Conservation (phyloP, 2,329 filamentous ascomycete genomes). For the Karstenula rhodostoma region DNA sequence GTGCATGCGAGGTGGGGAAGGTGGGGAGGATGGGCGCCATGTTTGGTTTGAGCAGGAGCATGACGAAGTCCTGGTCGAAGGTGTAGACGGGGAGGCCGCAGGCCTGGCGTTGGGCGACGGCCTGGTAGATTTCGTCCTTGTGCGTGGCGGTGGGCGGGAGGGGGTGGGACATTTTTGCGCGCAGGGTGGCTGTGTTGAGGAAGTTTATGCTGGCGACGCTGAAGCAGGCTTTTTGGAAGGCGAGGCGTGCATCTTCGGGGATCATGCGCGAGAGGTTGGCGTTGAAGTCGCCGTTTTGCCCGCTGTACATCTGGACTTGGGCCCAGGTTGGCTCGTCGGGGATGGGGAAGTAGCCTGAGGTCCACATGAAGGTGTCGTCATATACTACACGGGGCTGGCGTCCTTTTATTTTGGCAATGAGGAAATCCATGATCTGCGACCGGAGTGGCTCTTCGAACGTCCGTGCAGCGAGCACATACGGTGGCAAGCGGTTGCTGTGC, state of each 20-base stretch:
- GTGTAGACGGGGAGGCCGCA: slow-evolving; percentile 28
- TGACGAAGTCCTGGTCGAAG: slow-evolving; percentile 39
- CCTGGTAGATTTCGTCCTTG: slow-evolving; percentile 33
- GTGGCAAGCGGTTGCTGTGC: slow-evolving; percentile 29
- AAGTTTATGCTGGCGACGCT: slow-evolving; percentile 35
- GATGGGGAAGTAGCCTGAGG: slow-evolving; percentile 38
- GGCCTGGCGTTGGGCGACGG: slow-evolving; percentile 29
- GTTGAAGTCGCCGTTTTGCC: slow-evolving; percentile 30
- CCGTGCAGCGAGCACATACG: slow-evolving; percentile 37
- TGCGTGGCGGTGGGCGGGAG: slow-evolving; percentile 26
- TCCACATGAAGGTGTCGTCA: slow-evolving; percentile 27
- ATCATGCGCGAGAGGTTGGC: slow-evolving; percentile 32
- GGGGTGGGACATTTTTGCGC: slow-evolving; percentile 19
- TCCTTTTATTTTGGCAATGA: slow-evolving; percentile 36
- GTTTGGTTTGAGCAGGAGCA: slow-evolving; percentile 30
- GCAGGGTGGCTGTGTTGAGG: slow-evolving; percentile 27
- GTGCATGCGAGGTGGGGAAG: background rate
- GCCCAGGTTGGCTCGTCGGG: slow-evolving; percentile 29
- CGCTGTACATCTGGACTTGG: slow-evolving; percentile 34
- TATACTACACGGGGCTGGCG: slow-evolving; percentile 21
- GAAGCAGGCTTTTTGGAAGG: slow-evolving; percentile 38
- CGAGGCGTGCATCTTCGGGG: slow-evolving; percentile 29
- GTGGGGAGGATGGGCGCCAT: slow-evolving; percentile 11
- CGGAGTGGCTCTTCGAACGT: slow-evolving; percentile 37
- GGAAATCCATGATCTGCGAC: slow-evolving; percentile 33